Conservation (phyloP, 495 filamentous ascomycete genomes). For the Tuber microsphaerosporum region DNA sequence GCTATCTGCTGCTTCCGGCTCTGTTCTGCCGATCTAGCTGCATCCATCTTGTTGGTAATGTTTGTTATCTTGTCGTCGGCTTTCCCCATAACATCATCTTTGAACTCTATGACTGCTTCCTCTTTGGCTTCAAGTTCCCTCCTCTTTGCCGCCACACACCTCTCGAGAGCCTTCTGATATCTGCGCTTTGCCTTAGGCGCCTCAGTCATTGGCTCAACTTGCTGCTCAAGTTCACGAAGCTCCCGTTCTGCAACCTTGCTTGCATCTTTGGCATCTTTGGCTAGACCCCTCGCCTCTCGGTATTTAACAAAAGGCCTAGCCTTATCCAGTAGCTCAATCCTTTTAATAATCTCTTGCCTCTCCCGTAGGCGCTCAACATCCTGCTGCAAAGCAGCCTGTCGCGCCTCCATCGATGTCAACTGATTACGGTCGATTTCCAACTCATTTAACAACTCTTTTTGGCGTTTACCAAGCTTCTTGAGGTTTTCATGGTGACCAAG, state of each 20-base stretch:
- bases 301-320: constrained; percentile 62
- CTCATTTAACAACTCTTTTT: constrained; percentile 57
- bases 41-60: constrained; percentile 50
- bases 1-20: constrained; percentile 50
- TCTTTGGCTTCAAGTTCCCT: constrained; percentile 50
- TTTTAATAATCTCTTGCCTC: constrained; percentile 58
- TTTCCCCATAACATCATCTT: constrained; percentile 50
- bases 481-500: constrained; percentile 67
- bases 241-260: constrained; percentile 48
- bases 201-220: constrained; percentile 60
- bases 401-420: constrained; percentile 58
- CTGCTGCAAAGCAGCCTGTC: constrained; percentile 69
- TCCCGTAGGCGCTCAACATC: constrained; percentile 80
- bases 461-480: constrained; percentile 60
- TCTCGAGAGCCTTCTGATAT: constrained; percentile 47
- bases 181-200: constrained; percentile 59
- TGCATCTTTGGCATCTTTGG: constrained; percentile 45
- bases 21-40: constrained; percentile 51
- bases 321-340: constrained; percentile 59
- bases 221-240: constrained; percentile 52
- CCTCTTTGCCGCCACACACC: constrained; percentile 41
- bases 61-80: constrained; percentile 53
- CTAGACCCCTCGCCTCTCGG: constrained; percentile 40
- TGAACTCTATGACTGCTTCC: constrained; percentile 48
- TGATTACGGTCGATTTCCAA: constrained; percentile 55